These are phyloP conservation scores for Lathyrus tuberosus DNA, from an alignment of 306 rosid species.

Conservation along the genomic window DNA sequence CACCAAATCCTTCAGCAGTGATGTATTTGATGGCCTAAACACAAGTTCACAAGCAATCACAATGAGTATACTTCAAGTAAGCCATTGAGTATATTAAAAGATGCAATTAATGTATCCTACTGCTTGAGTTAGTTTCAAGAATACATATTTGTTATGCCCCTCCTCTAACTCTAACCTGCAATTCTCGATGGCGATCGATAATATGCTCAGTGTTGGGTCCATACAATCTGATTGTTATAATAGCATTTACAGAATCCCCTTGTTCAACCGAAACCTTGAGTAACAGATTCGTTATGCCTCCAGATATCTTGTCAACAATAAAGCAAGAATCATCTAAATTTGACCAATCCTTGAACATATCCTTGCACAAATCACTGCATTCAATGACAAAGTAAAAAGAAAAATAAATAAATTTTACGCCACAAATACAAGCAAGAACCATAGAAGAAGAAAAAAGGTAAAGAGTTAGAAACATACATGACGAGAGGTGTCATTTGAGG, in stretches of 20 bases:
- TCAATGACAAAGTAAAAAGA: slow-evolving; percentile 5
- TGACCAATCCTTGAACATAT: slow-evolving; percentile 80
- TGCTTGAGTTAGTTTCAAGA: too few relatives aligned
- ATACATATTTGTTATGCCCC: too few relatives aligned
- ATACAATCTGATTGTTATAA: slow-evolving; percentile 69
- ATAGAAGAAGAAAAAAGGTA: background rate
- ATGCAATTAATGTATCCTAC: too few relatives aligned
- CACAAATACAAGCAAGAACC: too few relatives aligned
- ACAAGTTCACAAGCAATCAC: slow-evolving; percentile 43
- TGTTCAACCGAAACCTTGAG: slow-evolving; percentile 74
- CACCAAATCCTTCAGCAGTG: slow-evolving; percentile 96
- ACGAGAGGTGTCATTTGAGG: slow-evolving; percentile 53
- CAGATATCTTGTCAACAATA: slow-evolving; percentile 73
- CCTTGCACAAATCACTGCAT: slow-evolving; percentile 77
- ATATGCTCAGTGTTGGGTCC: slow-evolving; percentile 93
- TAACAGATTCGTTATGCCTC: slow-evolving; percentile 91
- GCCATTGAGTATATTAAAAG: slow-evolving; percentile 9
- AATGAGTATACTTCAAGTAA: slow-evolving; percentile 31
- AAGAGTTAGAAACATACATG: slow-evolving; percentile 51
- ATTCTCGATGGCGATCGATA: slow-evolving; percentile 80
- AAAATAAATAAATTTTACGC: background rate
- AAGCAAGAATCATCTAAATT: slow-evolving; percentile 68
- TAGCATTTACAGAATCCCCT: slow-evolving; percentile 50
- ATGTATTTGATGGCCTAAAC: slow-evolving; percentile 86
- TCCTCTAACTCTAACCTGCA: slow-evolving; percentile 60